Percentiles rank a stretch among this genome's conserved stretches.
Evolutionary conservation across 2,329 filamentous ascomycete species (phyloP).

Genomic region (Colletotrichum aenigma): DNA sequence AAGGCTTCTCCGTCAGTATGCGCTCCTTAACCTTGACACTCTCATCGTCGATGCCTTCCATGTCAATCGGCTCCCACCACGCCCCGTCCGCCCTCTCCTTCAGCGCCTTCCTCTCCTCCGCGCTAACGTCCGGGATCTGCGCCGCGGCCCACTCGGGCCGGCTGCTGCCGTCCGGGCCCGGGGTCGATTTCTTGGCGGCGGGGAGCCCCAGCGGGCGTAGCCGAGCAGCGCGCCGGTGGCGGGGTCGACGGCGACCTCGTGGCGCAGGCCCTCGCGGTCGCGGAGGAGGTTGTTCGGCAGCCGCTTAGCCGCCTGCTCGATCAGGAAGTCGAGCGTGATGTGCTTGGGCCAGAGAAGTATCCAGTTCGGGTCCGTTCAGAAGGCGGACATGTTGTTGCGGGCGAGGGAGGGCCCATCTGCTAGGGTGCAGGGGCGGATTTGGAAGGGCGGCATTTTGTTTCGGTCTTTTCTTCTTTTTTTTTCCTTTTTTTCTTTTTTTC

Average conservation of each 20-base stretch:
- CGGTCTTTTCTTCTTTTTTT: neutral
- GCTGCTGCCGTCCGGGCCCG: neutral
- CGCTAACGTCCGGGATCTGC: conserved; percentile 16
- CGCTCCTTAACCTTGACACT: conserved; percentile 6
- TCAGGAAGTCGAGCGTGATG: conserved; percentile 13
- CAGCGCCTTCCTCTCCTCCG: conserved; percentile 8
- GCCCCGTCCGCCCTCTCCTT: conserved; percentile 1
- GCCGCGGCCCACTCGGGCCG: conserved; percentile 14
- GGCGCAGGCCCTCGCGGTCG: conserved; percentile 21
- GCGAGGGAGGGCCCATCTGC: conserved; percentile 23
- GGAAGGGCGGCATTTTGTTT: neutral
- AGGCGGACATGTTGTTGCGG: conserved; percentile 28
- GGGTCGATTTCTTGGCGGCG: neutral
- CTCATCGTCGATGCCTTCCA: neutral
- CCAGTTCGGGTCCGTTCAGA: conserved; percentile 27
- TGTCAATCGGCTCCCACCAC: conserved; percentile 9
- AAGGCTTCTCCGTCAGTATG: conserved; percentile 7
- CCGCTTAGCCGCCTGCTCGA: conserved; percentile 11
- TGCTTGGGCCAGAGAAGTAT: conserved; percentile 16
- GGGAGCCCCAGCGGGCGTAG: conserved; percentile 27
- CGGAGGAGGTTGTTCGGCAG: conserved; percentile 20
- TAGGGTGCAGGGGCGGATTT: conserved; percentile 21
- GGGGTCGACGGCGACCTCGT: conserved; percentile 25
- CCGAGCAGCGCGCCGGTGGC: conserved; percentile 26
- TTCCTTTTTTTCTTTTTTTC: neutral